phyloP scores from a whole-genome alignment of 441 rosid genomes.

The Adansonia madagascariensis region DNA sequence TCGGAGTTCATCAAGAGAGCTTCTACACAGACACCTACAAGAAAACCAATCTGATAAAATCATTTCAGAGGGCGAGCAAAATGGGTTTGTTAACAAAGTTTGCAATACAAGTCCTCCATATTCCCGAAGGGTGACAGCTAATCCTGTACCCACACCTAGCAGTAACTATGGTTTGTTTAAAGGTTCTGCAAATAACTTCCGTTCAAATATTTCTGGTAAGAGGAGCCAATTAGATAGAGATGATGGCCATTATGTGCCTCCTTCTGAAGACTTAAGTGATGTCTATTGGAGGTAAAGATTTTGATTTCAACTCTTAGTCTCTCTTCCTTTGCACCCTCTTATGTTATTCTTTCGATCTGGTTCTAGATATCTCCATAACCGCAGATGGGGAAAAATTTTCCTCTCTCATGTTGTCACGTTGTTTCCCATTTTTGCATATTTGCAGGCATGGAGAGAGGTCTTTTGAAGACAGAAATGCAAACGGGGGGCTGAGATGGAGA shows the following conservation, averaged over 20 bases:
- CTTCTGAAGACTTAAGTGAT: constrained; percentile 55
- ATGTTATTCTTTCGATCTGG: background rate
- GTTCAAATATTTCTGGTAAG: constrained; percentile 42
- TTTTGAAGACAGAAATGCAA: constrained; percentile 40
- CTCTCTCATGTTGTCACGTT: background rate
- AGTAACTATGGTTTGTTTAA: constrained; percentile 39
- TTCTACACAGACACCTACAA: constrained; percentile 36
- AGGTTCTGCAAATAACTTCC: constrained; percentile 40
- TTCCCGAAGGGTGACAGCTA: constrained; percentile 41
- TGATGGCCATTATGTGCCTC: constrained; percentile 29
- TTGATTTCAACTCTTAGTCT: background rate
- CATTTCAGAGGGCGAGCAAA: constrained; percentile 49
- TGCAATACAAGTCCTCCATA: constrained; percentile 40
- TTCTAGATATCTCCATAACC: background rate
- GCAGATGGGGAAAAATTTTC: background rate
- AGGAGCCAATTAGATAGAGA: constrained; percentile 46
- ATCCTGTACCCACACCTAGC: constrained; percentile 43
- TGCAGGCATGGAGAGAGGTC: constrained; percentile 47
- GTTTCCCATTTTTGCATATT: constrained; percentile 5
- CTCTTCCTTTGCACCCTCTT: background rate
- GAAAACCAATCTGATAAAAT: constrained; percentile 39
- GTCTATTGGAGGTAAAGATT: constrained; percentile 57
- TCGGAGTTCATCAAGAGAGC: constrained; percentile 35
- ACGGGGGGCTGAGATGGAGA: constrained; percentile 75
- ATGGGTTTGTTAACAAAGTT: constrained; percentile 47